Base-by-base conservation (phyloP, 768 basidiomycete genomes). In the Leccinum obscurum region DNA sequence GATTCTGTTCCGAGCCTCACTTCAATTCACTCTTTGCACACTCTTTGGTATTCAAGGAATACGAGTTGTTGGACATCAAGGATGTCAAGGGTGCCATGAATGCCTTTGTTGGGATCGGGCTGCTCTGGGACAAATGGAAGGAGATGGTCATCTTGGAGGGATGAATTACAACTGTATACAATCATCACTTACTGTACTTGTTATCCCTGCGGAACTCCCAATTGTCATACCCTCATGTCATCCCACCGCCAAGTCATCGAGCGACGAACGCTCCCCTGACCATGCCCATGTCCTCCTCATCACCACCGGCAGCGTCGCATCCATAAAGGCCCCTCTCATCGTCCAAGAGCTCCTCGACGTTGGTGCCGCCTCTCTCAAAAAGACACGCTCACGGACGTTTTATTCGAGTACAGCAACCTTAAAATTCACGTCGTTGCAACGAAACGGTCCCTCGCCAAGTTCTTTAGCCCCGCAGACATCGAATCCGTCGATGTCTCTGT, bases 11-110 rank as follows among this genome's bases (percentile, higher is more conserved):
- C 10, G 96, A 98, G 71, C 92, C 92, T 0, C 95, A 96, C 73
- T 95, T 96, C 79, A 96, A 96, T 74, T 95, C 94, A 3, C 86
- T 98, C 39, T 98, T 98, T 74, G 96, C 96, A 0, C 96, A 98
- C 76, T 98, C 97, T 78, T 80, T 98, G 54, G 93, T 95, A 0
- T 98, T 98, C 68, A 83, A 84, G 63, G 93, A 98, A 74, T 98
- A 95, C 74, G 92, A 98, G 68, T 72, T 98, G 61, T 73, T 98
- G 64, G 93, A 96, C 56, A 80, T 89, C 62, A 92, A 89, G 75
- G 96, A 98, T 71, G 85, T 97, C 71, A 89, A 84, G 62, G 92
- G 92, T 1, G 77, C 85, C 49, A 68, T 83, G 2, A 82, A 80
- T 53, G 76, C 83, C 22, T 24, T 24, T 24, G n/a, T n/a, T n/a